These are phyloP conservation scores for Friedmanniomyces simplex DNA, from an alignment of 495 filamentous ascomycete genomes.

Conservation along the genomic window DNA sequence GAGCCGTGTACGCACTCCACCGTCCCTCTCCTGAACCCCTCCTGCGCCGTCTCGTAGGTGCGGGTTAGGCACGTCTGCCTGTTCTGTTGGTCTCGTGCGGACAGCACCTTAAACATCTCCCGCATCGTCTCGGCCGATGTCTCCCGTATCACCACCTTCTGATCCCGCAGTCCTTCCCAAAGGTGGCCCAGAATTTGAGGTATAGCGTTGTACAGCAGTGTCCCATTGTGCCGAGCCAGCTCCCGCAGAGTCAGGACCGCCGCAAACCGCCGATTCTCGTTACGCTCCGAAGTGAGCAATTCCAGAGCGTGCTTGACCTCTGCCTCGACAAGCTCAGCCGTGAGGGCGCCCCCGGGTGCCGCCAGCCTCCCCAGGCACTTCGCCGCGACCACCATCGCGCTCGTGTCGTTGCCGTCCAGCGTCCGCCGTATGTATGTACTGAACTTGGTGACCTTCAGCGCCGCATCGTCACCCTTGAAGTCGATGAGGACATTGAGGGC, in stretches of 20 bases:
- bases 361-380: slow-evolving; percentile 80
- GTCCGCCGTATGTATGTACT: slow-evolving; percentile 79
- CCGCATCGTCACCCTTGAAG: slow-evolving; percentile 89
- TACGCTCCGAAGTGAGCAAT: slow-evolving; percentile 88
- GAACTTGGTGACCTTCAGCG: slow-evolving; percentile 88
- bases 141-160: slow-evolving; percentile 79
- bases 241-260: slow-evolving; percentile 85
- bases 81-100: slow-evolving; percentile 73
- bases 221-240: slow-evolving; percentile 81
- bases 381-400: slow-evolving; percentile 77
- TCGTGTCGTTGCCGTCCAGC: slow-evolving; percentile 76
- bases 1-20: slow-evolving; percentile 85
- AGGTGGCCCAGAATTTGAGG: slow-evolving; percentile 84
- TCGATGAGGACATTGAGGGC: slow-evolving; percentile 88
- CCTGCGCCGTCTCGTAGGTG: slow-evolving; percentile 72
- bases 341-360: slow-evolving; percentile 83
- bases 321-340: slow-evolving; percentile 90
- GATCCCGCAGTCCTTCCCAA: slow-evolving; percentile 86
- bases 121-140: slow-evolving; percentile 83
- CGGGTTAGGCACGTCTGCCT: slow-evolving; percentile 76
- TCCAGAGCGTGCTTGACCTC: slow-evolving; percentile 92
- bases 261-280: slow-evolving; percentile 83
- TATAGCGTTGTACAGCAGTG: slow-evolving; percentile 85
- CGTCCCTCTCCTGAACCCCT: slow-evolving; percentile 66
- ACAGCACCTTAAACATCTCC: slow-evolving; percentile 87